Base-by-base conservation (phyloP, 2,329 filamentous ascomycete genomes). In the Dryadomyces quercivorus region DNA sequence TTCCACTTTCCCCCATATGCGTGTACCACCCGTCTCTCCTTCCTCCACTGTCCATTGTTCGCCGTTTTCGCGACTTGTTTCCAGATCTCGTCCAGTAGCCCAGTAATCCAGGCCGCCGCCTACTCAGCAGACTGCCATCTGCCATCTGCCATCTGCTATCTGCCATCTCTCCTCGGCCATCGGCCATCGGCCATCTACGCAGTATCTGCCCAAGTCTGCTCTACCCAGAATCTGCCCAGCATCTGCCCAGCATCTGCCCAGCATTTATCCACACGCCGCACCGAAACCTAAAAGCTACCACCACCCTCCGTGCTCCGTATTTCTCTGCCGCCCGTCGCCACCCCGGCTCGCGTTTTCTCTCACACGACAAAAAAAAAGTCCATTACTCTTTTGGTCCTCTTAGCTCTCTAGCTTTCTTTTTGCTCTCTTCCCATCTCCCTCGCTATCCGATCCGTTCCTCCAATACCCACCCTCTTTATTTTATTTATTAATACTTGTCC, bases 1-100 rank as follows among this genome's bases (percentile, higher is more conserved):
- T 58, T 55, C 56, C 56, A 55, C 53, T 49, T 55, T 43, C 50
- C 50, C 51, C 42, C 49, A 51, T 55, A 54, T 55, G 26, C 8
- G 26, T 31, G 26, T 31, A 56, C 52, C 53, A 45, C 51, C 54
- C 51, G 51, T 53, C 55, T 20, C 18, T 20, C 34, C 47, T 21
- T 52, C 26, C 22, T 40, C 50, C 31, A 10, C 50, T 45, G 13
- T 38, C 47, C 36, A 20, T 49, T 50, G 18, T 42, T 40, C 36
- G 36, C 36, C 36, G 36, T 40, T 40, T 12, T 16, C 15, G 36
- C 36, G 36, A 40, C 36, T 40, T 16, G 36, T 31, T 8, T 40
- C 36, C 36, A 40, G 36, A 40, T 40, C 36, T 12, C 36, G 15
- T 12, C 36, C 36, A 40, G 36, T 40, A 12, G 15, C 4, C 36